Evolutionary conservation across 1,139 yeast species (phyloP).

Genomic region (Nakaseomyces bracarensis): DNA sequence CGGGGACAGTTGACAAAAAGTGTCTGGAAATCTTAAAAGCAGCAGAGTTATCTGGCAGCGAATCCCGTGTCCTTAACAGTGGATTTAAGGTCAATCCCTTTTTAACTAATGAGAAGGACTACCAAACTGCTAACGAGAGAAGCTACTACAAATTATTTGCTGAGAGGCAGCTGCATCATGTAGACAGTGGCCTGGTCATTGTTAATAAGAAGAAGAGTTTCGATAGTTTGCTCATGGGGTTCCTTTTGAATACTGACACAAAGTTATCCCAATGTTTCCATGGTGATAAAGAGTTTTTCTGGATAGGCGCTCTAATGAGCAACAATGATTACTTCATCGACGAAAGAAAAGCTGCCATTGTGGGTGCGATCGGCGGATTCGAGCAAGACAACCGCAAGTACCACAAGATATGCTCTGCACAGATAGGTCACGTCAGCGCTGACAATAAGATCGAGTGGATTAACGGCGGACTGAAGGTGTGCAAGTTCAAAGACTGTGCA

Average conservation of each 20-base stretch:
- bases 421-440: slow-evolving; percentile 8
- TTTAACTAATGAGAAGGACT: slow-evolving; percentile 12
- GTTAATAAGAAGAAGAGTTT: slow-evolving; percentile 40
- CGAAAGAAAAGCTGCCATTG: slow-evolving; percentile 8
- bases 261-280: slow-evolving; percentile 29
- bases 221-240: slow-evolving; percentile 36
- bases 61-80: slow-evolving; percentile 32
- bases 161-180: slow-evolving; percentile 37
- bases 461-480: slow-evolving; percentile 11
- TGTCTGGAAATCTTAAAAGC: slow-evolving; percentile 33
- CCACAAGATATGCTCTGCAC: slow-evolving; percentile 10
- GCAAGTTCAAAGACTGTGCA: slow-evolving; percentile 8
- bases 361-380: slow-evolving; percentile 6
- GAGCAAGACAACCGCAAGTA: background rate
- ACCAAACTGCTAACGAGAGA: slow-evolving; percentile 9
- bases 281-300: slow-evolving; percentile 53
- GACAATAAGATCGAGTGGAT: slow-evolving; percentile 9
- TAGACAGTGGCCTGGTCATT: slow-evolving; percentile 49
- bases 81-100: slow-evolving; percentile 30
- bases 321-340: slow-evolving; percentile 8
- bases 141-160: slow-evolving; percentile 28
- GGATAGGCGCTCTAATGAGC: slow-evolving; percentile 38
- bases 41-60: slow-evolving; percentile 38
- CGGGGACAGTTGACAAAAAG: slow-evolving; percentile 33
- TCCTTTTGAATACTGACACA: slow-evolving; percentile 33